Conservation (phyloP, 495 filamentous ascomycete genomes). For the Talaromyces stipitatus region DNA sequence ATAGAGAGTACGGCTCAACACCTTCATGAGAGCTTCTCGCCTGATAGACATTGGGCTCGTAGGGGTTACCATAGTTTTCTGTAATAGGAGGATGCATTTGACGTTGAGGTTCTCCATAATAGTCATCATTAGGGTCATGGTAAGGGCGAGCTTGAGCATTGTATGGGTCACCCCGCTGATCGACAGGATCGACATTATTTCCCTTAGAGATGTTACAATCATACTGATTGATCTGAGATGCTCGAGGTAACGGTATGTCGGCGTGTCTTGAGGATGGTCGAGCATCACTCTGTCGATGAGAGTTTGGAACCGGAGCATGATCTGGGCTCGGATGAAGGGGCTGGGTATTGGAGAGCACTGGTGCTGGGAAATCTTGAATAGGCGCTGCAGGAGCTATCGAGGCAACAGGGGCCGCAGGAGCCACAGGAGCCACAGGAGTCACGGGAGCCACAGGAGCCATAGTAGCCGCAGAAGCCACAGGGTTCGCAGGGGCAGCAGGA, state of each 20-base stretch:
- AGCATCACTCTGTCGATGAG: conserved; percentile 2
- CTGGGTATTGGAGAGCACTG: conserved; percentile 14
- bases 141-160: not conserved
- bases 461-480: conserved; percentile 11
- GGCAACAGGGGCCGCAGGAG: conserved; percentile 18
- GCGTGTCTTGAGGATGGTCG: not conserved
- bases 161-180: not conserved
- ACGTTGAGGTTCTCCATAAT: not conserved
- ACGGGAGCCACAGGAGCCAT: conserved; percentile 18
- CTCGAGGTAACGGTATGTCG: not conserved
- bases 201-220: not conserved
- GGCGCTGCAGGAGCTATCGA: not conserved
- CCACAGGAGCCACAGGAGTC: conserved; percentile 16
- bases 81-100: not conserved
- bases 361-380: not conserved
- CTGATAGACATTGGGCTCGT: not conserved
- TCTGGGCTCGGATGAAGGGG: conserved; percentile 4
- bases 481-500: conserved; percentile 16
- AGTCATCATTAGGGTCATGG: not conserved
- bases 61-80: not conserved
- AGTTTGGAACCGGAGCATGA: conserved; percentile 13
- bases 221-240: not conserved
- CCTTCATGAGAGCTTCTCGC: not conserved
- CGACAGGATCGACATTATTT: not conserved
- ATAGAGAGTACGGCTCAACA: not conserved